Percentiles rank a stretch among this genome's conserved stretches.
phyloP scores from a whole-genome alignment of 73 alveolate genomes.

The Urostyla sp. region DNA sequence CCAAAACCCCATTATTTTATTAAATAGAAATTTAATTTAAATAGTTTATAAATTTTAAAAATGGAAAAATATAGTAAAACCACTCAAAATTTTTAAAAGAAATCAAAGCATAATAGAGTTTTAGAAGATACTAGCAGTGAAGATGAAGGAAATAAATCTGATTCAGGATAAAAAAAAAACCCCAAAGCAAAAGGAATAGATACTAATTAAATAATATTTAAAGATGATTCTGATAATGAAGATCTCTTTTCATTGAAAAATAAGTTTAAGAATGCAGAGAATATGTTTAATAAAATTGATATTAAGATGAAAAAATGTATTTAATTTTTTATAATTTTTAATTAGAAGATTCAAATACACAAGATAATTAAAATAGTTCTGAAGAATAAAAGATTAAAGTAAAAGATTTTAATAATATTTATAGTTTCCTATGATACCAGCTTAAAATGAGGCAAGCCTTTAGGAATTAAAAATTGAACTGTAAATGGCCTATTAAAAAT shows the following conservation, averaged over 20 bases:
- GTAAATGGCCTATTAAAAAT: conserved; percentile 1
- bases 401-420: not conserved
- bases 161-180: not conserved
- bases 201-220: not conserved
- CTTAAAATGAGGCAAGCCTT: conserved; percentile 26
- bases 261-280: too few species aligned
- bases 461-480: conserved; percentile 34
- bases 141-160: conserved; percentile 2
- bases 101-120: not conserved
- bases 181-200: not conserved
- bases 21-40: not conserved
- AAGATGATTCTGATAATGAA: conserved; percentile 35
- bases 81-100: not conserved
- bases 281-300: conserved; percentile 38
- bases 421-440: conserved; percentile 43
- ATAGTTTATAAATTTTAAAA: not conserved
- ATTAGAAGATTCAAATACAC: not conserved
- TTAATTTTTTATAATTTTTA: not conserved
- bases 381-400: conserved; percentile 30
- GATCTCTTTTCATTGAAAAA: not conserved
- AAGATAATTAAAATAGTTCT: not conserved
- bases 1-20: conserved; percentile 23
- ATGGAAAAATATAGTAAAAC: conserved; percentile 19
- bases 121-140: conserved; percentile 5
- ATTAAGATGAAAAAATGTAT: conserved; percentile 29